These are phyloP conservation scores for Lindgomyces ingoldianus DNA, from an alignment of 495 filamentous ascomycete genomes.

Conservation along the genomic window DNA sequence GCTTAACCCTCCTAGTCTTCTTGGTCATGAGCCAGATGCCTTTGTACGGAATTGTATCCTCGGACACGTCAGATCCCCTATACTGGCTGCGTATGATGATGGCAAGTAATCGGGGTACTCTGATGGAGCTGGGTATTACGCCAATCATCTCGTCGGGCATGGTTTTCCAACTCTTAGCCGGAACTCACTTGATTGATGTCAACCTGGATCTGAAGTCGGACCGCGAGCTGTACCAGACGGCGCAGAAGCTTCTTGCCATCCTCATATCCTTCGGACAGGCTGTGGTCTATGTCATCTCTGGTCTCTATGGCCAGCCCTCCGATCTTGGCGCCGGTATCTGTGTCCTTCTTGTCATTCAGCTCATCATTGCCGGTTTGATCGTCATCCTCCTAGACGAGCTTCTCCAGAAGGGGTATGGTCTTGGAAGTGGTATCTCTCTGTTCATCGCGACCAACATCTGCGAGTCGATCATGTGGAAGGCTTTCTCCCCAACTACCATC, in stretches of 20 bases:
- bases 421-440: constrained; percentile 96
- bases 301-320: constrained; percentile 93
- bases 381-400: constrained; percentile 99
- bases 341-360: constrained; percentile 93
- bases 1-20: constrained; percentile 94
- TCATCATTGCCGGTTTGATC: constrained; percentile 94
- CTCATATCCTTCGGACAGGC: constrained; percentile 97
- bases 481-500: constrained; percentile 97
- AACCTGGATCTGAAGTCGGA: constrained; percentile 93
- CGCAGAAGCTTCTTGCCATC: constrained; percentile 98
- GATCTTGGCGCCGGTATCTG: constrained; percentile 97
- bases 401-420: constrained; percentile 98
- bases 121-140: constrained; percentile 99
- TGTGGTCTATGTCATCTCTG: constrained; percentile 94
- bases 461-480: constrained; percentile 99
- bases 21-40: constrained; percentile 99
- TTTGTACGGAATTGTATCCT: constrained; percentile 56
- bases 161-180: constrained; percentile 99
- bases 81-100: constrained; percentile 99
- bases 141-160: constrained; percentile 99
- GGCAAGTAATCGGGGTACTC: constrained; percentile 95
- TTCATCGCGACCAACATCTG: constrained; percentile 99
- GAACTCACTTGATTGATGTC: constrained; percentile 99
- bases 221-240: constrained; percentile 98
- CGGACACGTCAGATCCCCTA: constrained; percentile 82